phyloP scores from a whole-genome alignment of 305 asterid genomes.

The Fraxinus velutina region DNA sequence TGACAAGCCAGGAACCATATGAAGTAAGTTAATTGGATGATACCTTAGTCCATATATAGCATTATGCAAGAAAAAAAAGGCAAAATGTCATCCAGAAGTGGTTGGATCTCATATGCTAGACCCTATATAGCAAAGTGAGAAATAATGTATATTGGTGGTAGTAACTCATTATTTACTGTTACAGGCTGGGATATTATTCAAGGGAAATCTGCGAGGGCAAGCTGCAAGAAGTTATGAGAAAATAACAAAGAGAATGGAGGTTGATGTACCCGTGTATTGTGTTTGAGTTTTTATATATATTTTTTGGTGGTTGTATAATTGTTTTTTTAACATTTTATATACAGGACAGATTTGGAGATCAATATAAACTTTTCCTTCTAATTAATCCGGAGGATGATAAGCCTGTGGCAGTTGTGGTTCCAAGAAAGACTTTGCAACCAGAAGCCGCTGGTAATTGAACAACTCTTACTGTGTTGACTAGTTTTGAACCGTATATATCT shows the following conservation, averaged over 20 bases:
- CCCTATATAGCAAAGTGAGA: background rate
- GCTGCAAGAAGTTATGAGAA: constrained; percentile 83
- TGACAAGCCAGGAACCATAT: constrained; percentile 97
- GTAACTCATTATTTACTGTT: constrained; percentile 23
- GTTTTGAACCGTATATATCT: constrained; percentile 11
- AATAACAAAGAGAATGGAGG: constrained; percentile 76
- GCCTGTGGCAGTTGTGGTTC: constrained; percentile 97
- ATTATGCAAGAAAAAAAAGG: background rate
- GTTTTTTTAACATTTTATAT: constrained; percentile 26
- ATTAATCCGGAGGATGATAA: constrained; percentile 92
- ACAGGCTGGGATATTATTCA: constrained; percentile 91
- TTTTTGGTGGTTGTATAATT: background rate
- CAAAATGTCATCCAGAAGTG: background rate
- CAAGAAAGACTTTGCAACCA: constrained; percentile 79
- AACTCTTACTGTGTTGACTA: constrained; percentile 13
- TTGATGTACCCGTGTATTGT: constrained; percentile 34
- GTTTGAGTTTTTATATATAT: constrained; percentile 13
- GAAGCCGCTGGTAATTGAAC: constrained; percentile 61
- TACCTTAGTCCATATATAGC: background rate
- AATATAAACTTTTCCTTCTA: constrained; percentile 75
- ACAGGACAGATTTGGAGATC: constrained; percentile 89
- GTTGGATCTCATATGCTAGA: background rate
- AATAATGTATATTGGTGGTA: constrained; percentile 3
- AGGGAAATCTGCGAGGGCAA: constrained; percentile 89
- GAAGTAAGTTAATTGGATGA: constrained; percentile 59